phyloP scores from a whole-genome alignment of 495 filamentous ascomycete genomes.

The Eremomyces bilateralis region DNA sequence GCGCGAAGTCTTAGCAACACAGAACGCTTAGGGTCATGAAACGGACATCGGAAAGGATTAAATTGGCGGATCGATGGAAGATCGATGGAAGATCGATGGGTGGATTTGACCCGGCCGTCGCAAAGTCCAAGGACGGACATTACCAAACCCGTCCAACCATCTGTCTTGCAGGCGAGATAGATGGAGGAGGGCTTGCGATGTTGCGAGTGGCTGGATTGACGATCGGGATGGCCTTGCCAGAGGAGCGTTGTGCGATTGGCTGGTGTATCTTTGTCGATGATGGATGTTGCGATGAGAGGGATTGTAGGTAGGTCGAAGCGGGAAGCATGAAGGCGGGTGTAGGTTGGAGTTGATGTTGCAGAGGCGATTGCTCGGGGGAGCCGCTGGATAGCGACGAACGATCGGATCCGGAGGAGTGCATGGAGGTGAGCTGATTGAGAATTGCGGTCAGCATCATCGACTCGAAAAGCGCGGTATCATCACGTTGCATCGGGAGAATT shows the following conservation, averaged over 20 bases:
- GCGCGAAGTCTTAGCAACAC: too few species aligned
- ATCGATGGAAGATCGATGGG: too few species aligned
- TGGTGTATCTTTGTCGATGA: slow-evolving; percentile 59
- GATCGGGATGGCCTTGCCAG: slow-evolving; percentile 92
- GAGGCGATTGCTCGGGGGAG: slow-evolving; percentile 79
- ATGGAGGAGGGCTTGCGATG: slow-evolving; percentile 75
- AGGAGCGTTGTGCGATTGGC: slow-evolving; percentile 52
- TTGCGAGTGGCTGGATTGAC: slow-evolving; percentile 89
- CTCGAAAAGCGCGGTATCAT: slow-evolving; percentile 5
- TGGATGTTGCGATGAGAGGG: slow-evolving; percentile 31
- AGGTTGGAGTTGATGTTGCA: slow-evolving; percentile 56
- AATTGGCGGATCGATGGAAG: too few species aligned
- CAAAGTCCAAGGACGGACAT: too few species aligned
- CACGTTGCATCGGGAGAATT: not conserved
- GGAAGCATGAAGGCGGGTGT: slow-evolving; percentile 65
- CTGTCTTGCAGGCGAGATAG: slow-evolving; percentile 58
- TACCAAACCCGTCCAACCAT: too few species aligned
- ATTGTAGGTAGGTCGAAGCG: slow-evolving; percentile 49
- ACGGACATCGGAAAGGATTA: too few species aligned
- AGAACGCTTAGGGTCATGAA: too few species aligned
- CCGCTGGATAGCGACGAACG: slow-evolving; percentile 85
- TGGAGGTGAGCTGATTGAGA: slow-evolving; percentile 47
- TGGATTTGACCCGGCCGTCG: too few species aligned
- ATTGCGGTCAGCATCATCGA: not conserved
- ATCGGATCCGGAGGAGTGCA: slow-evolving; percentile 76